These are phyloP conservation scores for Xylaria sp. DNA, from an alignment of 2,329 filamentous ascomycete genomes.

Conservation along the genomic window DNA sequence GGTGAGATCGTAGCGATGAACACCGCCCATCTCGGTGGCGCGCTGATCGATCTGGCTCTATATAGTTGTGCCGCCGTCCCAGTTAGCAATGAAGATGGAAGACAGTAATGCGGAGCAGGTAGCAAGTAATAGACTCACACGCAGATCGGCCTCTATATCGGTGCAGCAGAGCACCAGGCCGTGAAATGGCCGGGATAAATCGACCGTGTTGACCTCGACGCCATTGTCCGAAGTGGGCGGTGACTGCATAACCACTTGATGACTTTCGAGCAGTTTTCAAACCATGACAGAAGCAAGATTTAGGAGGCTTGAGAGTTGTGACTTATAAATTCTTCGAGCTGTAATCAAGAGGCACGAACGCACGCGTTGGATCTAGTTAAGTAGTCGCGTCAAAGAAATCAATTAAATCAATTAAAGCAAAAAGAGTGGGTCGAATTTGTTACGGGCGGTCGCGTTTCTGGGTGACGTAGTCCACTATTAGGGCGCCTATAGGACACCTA, in stretches of 20 bases:
- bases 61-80: not conserved
- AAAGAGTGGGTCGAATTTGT: not conserved
- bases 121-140: slow-evolving; percentile 63
- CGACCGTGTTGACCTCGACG: slow-evolving; percentile 49
- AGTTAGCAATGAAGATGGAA: not conserved
- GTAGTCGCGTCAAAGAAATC: slow-evolving; percentile 1
- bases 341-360: not conserved
- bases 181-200: slow-evolving; percentile 71
- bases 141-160: slow-evolving; percentile 79
- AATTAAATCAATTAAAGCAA: not conserved
- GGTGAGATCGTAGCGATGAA: slow-evolving; percentile 91
- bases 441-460: slow-evolving; percentile 6
- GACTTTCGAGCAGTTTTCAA: slow-evolving; percentile 5
- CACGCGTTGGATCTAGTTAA: not conserved
- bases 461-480: not conserved
- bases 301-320: not conserved
- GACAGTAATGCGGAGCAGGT: not conserved
- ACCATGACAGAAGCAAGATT: slow-evolving; percentile 20
- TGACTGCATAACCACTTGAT: slow-evolving; percentile 40
- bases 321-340: not conserved
- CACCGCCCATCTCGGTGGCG: slow-evolving; percentile 83
- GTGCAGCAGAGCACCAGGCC: slow-evolving; percentile 89
- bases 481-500: not conserved
- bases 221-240: slow-evolving; percentile 40
- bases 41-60: slow-evolving; percentile 68